Base-by-base conservation (phyloP, 164 flowering plant species). In the Macadamia tetraphylla region DNA sequence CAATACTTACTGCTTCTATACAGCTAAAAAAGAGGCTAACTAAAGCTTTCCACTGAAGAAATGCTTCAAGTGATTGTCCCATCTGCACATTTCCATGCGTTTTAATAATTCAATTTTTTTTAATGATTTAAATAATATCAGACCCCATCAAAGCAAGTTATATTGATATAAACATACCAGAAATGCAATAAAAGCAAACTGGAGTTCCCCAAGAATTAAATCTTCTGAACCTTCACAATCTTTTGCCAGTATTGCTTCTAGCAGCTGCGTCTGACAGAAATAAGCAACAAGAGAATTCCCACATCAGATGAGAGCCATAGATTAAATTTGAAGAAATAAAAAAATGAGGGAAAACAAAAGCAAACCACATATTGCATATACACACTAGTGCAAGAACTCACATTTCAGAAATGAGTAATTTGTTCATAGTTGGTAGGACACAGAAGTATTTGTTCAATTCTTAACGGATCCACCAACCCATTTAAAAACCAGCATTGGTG, bases 31-130 rank as follows among this genome's bases (percentile, higher is more conserved):
- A 66, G 74, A 94, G 96, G 75, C 82, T 82, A 71, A 91, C 85
- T 68, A 91, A 70, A 61, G 89, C 77, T 75, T 91, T 94, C 98
- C 98, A 94, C 77, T 94, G 98, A 29, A 89, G 64, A 81, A 91
- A 94, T 62, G 85, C 87, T 79, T 89, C 90, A 66, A 94, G 96
- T 44, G 98, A 94, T 69, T 94, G 98, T 52, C 97, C 98, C 97
- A 94, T 94, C 98, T 93, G 88, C 82, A 82, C 3, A 63, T 51
- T 75, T 53, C 57, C 23, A 67, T 44, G 23, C 51, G 32, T 59
- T 46, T 48, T 66, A 66, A 70, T 69, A n/a, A 74, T 60, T 43
- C 29, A 9, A 8, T n/a, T 58, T 35, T 4, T 53, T 17, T 57
- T 51, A 66, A 70, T 67, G 29, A 74, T 61, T 42, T 18, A 10